Evolutionary conservation across 192 early-diverging fungal species (phyloP).

Genomic region (Cladochytrium replicatum): DNA sequence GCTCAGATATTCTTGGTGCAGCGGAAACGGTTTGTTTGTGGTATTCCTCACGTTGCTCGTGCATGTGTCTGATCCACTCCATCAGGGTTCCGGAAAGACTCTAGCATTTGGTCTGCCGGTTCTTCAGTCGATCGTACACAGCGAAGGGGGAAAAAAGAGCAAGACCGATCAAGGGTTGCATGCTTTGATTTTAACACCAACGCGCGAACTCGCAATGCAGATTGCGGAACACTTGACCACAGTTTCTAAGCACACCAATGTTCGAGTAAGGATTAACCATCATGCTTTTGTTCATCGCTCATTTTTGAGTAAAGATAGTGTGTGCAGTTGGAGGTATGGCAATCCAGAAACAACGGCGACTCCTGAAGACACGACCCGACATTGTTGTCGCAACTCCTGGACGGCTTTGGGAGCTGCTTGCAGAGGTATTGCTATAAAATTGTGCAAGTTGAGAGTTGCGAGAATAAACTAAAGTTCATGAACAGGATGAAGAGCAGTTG

Average conservation of each 20-base stretch:
- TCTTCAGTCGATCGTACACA: conserved; percentile 53
- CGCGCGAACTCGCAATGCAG: conserved; percentile 92
- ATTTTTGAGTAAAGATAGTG: conserved; percentile 41
- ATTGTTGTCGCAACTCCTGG: conserved; percentile 95
- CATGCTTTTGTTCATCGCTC: background rate
- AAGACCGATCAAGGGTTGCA: conserved; percentile 25
- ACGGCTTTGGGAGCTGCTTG: conserved; percentile 54
- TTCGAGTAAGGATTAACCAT: conserved; percentile 9
- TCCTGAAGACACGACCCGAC: conserved; percentile 56
- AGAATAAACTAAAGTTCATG: conserved; percentile 5
- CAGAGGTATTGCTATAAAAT: conserved; percentile 58
- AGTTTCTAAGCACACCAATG: conserved; percentile 16
- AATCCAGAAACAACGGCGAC: conserved; percentile 76
- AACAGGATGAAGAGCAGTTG: conserved; percentile 47
- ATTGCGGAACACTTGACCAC: conserved; percentile 70
- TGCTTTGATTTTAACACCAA: conserved; percentile 81
- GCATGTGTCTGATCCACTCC: conserved; percentile 1
- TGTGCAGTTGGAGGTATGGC: conserved; percentile 92
- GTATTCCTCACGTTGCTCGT: conserved; percentile 6
- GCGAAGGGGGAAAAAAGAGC: conserved; percentile 13
- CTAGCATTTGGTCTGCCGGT: conserved; percentile 93
- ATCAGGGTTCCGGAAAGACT: conserved; percentile 85
- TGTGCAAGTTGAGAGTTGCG: conserved; percentile 39
- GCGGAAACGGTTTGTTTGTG: conserved; percentile 66
- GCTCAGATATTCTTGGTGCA: conserved; percentile 78